Percentiles rank a stretch among this genome's conserved stretches.
Evolutionary conservation across 2,329 filamentous ascomycete genomes (phyloP).

Genomic region (Penicillium sclerotiorum): DNA sequence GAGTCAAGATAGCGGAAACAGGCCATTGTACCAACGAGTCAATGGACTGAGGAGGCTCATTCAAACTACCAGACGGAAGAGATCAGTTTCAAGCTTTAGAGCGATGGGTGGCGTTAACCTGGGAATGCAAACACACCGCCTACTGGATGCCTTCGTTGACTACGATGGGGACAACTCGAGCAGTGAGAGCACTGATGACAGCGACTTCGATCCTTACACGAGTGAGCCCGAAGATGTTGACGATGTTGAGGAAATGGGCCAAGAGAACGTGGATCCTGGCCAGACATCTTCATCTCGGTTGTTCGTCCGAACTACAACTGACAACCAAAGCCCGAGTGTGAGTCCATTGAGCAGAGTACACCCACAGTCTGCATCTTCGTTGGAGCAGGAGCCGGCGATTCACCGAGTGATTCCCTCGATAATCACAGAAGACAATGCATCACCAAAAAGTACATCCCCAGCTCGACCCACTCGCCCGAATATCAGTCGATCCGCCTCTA

Average conservation of each 20-base stretch:
- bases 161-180: constrained; percentile 51
- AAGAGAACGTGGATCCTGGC: background rate
- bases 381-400: constrained; percentile 1
- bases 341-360: constrained; percentile 12
- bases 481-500: constrained; percentile 35
- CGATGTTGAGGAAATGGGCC: constrained; percentile 7
- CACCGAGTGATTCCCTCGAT: constrained; percentile 28
- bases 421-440: constrained; percentile 24
- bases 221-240: constrained; percentile 38
- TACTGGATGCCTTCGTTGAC: constrained; percentile 64
- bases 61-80: constrained; percentile 59
- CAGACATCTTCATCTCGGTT: background rate
- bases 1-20: constrained; percentile 54
- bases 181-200: constrained; percentile 48
- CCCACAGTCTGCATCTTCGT: constrained; percentile 4
- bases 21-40: constrained; percentile 50
- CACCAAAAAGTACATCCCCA: constrained; percentile 24
- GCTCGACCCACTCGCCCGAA: constrained; percentile 18
- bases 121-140: constrained; percentile 74
- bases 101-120: constrained; percentile 63
- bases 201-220: constrained; percentile 45
- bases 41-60: constrained; percentile 65
- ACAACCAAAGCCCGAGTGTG: constrained; percentile 15
- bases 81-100: constrained; percentile 51
- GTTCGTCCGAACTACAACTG: constrained; percentile 8